Evolutionary conservation across 768 basidiomycete species (phyloP).

Genomic region (Dictyophora rubrovolvata): DNA sequence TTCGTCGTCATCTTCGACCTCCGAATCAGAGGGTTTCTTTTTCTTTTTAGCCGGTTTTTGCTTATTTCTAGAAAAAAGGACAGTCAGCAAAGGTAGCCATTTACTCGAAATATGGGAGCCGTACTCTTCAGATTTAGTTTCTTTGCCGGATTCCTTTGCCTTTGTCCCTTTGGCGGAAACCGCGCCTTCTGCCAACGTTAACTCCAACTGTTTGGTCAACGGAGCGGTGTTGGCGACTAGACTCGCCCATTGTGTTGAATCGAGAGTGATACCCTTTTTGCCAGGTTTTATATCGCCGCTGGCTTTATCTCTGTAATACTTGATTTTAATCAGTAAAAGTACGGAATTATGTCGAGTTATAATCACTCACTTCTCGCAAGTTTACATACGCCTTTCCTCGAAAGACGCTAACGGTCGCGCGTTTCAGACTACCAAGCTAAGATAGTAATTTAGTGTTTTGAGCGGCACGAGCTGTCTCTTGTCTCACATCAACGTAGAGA

Average conservation of each 20-base stretch:
- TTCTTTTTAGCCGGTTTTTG: constrained; percentile 8
- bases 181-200: neutral
- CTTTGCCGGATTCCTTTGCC: neutral
- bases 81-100: neutral
- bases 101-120: too few relatives aligned
- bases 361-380: constrained; percentile 1
- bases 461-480: neutral
- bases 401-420: constrained; percentile 2
- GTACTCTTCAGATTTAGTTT: neutral
- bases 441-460: neutral
- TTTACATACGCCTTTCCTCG: constrained; percentile 1
- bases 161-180: neutral
- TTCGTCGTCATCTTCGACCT: constrained; percentile 1
- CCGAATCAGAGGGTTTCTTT: neutral
- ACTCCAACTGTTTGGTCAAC: neutral
- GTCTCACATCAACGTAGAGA: neutral
- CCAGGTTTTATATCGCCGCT: constrained; percentile 5
- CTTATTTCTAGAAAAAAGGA: neutral
- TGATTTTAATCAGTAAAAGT: neutral
- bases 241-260: constrained; percentile 1
- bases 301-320: constrained; percentile 6
- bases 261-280: constrained; percentile 8
- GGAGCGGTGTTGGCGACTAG: neutral
- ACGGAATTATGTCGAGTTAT: too few relatives aligned
- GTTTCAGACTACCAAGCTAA: constrained; percentile 5